Evolutionary conservation across 768 basidiomycete species (phyloP).

Genomic region (Mycena vulgaris): DNA sequence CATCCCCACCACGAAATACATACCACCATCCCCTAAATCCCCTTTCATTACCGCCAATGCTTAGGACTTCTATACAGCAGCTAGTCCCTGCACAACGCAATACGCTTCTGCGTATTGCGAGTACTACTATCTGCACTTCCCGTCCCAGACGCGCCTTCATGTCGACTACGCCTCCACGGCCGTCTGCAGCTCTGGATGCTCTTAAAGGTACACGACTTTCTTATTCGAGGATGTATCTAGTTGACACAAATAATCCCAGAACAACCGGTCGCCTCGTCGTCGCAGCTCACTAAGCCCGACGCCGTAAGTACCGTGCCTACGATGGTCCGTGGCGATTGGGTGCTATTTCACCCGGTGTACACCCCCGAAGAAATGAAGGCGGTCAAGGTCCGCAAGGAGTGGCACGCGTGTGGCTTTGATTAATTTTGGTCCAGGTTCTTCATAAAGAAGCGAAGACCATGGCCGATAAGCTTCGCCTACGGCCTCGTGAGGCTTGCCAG

Average conservation of each 20-base stretch:
- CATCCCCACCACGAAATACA: too few species aligned
- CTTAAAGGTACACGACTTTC: neutral
- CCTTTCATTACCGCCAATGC: conserved; percentile 11
- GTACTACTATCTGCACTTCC: conserved; percentile 1
- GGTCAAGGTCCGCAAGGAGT: conserved; percentile 69
- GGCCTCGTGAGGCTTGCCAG: conserved; percentile 71
- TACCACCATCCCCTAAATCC: neutral
- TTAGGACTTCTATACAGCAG: conserved; percentile 13
- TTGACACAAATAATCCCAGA: neutral
- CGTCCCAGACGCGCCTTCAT: conserved; percentile 23
- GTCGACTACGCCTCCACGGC: conserved; percentile 12
- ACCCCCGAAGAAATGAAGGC: conserved; percentile 79
- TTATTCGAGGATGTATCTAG: neutral
- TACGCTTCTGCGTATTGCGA: conserved; percentile 7
- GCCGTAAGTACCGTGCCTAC: conserved; percentile 70
- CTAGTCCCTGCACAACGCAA: conserved; percentile 25
- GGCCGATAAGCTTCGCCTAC: conserved; percentile 81
- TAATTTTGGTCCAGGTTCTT: conserved; percentile 69
- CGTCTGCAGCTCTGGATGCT: neutral
- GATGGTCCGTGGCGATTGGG: conserved; percentile 85
- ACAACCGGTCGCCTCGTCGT: neutral
- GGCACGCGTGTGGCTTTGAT: neutral
- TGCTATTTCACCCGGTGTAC: conserved; percentile 95
- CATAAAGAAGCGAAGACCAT: conserved; percentile 75
- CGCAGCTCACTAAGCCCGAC: conserved; percentile 55